phyloP scores from a whole-genome alignment of 1,284 basidiomycete species.

The Apiotrichum domesticum region DNA sequence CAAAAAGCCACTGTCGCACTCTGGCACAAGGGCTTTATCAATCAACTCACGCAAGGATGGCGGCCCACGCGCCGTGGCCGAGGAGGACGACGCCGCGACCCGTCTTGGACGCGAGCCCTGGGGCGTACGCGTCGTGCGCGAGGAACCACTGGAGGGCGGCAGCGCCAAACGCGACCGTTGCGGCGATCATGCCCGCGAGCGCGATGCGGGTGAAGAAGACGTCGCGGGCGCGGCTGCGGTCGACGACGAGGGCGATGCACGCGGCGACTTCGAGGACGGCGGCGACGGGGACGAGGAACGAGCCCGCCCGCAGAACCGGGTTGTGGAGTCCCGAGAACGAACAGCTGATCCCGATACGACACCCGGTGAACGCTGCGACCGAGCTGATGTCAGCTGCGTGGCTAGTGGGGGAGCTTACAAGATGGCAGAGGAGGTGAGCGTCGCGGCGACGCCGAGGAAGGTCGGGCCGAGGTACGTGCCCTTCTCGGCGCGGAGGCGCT shows the following conservation, averaged over 20 bases:
- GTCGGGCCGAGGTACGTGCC: not conserved
- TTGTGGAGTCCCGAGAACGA: not conserved
- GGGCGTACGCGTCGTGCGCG: not conserved
- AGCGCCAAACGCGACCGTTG: not conserved
- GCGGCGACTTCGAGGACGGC: not conserved
- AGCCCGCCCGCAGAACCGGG: not conserved
- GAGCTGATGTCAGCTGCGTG: not conserved
- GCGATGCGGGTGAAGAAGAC: not conserved
- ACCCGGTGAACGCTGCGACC: not conserved
- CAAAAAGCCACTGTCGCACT: too few species aligned
- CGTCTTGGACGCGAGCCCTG: not conserved
- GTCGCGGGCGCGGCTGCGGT: not conserved
- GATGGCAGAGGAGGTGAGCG: not conserved
- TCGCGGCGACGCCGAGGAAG: not conserved
- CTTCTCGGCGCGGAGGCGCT: not conserved
- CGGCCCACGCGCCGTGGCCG: slow-evolving; percentile 1
- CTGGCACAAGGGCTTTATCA: too few species aligned
- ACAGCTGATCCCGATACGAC: not conserved
- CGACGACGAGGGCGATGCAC: not conserved
- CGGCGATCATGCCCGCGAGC: not conserved
- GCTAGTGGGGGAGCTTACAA: not conserved
- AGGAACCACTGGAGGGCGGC: not conserved
- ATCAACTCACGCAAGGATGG: not conserved
- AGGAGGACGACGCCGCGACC: not conserved
- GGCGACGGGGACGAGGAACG: not conserved